Percentiles rank a stretch among this genome's conserved stretches.
phyloP scores from a whole-genome alignment of 768 basidiomycete species.

The Calocybe indica region DNA sequence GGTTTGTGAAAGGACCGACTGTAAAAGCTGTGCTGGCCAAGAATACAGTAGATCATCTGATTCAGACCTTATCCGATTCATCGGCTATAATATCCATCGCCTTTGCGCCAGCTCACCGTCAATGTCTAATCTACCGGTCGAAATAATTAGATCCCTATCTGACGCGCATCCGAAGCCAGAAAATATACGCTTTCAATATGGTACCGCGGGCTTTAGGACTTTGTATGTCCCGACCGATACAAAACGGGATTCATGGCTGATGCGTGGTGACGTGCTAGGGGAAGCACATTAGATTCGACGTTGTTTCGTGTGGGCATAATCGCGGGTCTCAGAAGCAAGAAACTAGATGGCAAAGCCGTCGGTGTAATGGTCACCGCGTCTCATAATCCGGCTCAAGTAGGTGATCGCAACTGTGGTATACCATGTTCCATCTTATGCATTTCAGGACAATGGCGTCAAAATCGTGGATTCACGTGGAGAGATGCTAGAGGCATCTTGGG shows the following conservation, averaged over 20 bases:
- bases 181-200: conserved; percentile 73
- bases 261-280: conserved; percentile 32
- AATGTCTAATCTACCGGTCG: conserved; percentile 33
- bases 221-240: conserved; percentile 44
- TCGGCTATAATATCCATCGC: neutral
- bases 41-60: conserved; percentile 3
- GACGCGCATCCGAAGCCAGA: conserved; percentile 70
- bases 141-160: conserved; percentile 42
- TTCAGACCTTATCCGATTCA: conserved; percentile 1
- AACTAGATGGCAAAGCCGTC: conserved; percentile 84
- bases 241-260: no score
- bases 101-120: neutral
- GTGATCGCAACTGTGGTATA: conserved; percentile 13
- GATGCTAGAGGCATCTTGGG: conserved; percentile 96
- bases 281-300: conserved; percentile 74
- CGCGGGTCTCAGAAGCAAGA: conserved; percentile 87
- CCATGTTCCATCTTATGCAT: conserved; percentile 3
- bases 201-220: conserved; percentile 93
- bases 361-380: conserved; percentile 99
- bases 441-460: conserved; percentile 98
- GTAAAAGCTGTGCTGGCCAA: conserved; percentile 3
- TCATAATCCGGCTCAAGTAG: conserved; percentile 96
- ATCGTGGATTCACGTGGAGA: conserved; percentile 96
- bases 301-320: conserved; percentile 90
- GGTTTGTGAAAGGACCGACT: conserved; percentile 5